phyloP scores from a whole-genome alignment of 2,329 filamentous ascomycete species.

The Monilinia fructigena region DNA sequence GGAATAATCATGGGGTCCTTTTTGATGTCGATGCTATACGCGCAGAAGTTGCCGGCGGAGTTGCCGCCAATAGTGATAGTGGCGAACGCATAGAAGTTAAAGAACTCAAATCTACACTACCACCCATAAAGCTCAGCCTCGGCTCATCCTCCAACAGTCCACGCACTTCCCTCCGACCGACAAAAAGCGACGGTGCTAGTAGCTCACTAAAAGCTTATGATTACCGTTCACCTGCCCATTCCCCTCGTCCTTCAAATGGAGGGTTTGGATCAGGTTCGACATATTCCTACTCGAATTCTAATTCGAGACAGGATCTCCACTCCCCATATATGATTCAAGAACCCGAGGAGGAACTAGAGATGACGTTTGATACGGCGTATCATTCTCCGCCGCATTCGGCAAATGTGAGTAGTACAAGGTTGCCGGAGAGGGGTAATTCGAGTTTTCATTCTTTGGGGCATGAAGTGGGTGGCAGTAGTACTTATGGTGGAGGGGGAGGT shows the following conservation, averaged over 20 bases:
- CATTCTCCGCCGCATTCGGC: conserved; percentile 30
- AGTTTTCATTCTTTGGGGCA: conserved; percentile 14
- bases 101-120: conserved; percentile 83
- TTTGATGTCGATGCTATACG: conserved; percentile 96
- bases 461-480: background rate
- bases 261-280: conserved; percentile 1
- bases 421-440: background rate
- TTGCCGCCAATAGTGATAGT: background rate
- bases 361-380: conserved; percentile 70
- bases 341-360: conserved; percentile 53
- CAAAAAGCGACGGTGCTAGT: conserved; percentile 48
- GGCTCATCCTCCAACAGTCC: conserved; percentile 26
- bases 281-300: conserved; percentile 19
- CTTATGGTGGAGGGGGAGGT: background rate
- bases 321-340: conserved; percentile 27
- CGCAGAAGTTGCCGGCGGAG: conserved; percentile 64
- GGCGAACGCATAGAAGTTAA: conserved; percentile 57
- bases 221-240: conserved; percentile 22
- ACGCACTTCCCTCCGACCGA: conserved; percentile 44
- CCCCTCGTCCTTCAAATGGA: conserved; percentile 26
- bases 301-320: conserved; percentile 15
- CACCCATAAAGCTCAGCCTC: conserved; percentile 79
- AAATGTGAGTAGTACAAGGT: conserved; percentile 22
- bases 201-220: conserved; percentile 35
- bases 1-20: conserved; percentile 55